phyloP scores from a whole-genome alignment of 352 stramenopile genomes.

The Phytophthora fragariaefolia region DNA sequence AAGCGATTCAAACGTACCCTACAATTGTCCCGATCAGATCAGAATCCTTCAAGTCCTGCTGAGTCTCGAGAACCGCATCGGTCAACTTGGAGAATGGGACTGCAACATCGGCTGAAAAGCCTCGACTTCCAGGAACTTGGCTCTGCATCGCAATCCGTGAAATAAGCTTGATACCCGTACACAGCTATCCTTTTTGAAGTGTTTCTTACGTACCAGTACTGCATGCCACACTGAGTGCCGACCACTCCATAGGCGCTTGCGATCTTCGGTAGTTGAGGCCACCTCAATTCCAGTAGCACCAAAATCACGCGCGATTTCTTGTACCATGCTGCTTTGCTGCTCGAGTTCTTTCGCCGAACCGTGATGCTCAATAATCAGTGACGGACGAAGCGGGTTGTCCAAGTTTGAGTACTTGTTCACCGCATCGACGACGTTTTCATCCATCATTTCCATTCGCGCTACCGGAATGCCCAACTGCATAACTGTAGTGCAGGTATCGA shows the following conservation, averaged over 20 bases:
- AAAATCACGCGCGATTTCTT: slow-evolving; percentile 85
- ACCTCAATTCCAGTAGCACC: slow-evolving; percentile 77
- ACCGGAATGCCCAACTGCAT: slow-evolving; percentile 88
- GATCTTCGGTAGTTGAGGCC: slow-evolving; percentile 62
- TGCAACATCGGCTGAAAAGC: slow-evolving; percentile 94
- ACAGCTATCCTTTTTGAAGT: neutral
- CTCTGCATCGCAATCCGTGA: slow-evolving; percentile 34
- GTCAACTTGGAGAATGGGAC: slow-evolving; percentile 94
- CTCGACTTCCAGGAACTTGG: slow-evolving; percentile 74
- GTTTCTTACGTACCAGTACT: slow-evolving; percentile 51
- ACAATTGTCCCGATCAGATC: slow-evolving; percentile 92
- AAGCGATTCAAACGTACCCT: slow-evolving; percentile 41
- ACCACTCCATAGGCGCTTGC: slow-evolving; percentile 77
- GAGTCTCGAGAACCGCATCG: slow-evolving; percentile 91
- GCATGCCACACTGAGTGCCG: slow-evolving; percentile 85
- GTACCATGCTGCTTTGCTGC: slow-evolving; percentile 83
- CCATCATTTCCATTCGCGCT: slow-evolving; percentile 86
- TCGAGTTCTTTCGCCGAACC: slow-evolving; percentile 71
- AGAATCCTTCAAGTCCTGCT: slow-evolving; percentile 86
- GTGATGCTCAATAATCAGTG: slow-evolving; percentile 95
- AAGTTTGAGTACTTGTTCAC: slow-evolving; percentile 85
- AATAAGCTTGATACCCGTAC: neutral
- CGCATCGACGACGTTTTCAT: slow-evolving; percentile 65
- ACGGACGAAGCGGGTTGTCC: slow-evolving; percentile 76
- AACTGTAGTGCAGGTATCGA: slow-evolving; percentile 73